Evolutionary conservation across 371 early-diverging fungal species (phyloP).

Genomic region (Fennellomyces sp.): DNA sequence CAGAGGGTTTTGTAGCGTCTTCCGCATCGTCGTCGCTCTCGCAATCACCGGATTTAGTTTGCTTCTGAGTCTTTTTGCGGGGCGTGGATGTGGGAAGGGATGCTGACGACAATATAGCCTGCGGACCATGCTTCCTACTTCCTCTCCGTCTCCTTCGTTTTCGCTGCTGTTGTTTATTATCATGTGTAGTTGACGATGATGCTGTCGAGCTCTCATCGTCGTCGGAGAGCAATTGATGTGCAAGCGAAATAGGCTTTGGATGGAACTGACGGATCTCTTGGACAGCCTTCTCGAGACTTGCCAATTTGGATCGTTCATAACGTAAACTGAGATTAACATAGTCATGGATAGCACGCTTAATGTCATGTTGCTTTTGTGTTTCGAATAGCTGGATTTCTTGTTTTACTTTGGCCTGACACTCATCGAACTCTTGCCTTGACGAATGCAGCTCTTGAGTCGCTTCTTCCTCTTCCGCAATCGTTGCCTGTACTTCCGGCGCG

Average conservation of each 20-base stretch:
- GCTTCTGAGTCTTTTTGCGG: slow-evolving; percentile 8
- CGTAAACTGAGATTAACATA: slow-evolving; percentile 49
- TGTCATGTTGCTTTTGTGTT: slow-evolving; percentile 49
- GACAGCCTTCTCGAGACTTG: slow-evolving; percentile 53
- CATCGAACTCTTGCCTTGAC: slow-evolving; percentile 41
- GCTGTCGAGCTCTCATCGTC: slow-evolving; percentile 14
- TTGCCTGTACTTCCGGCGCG: slow-evolving; percentile 45
- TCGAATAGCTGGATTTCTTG: slow-evolving; percentile 57
- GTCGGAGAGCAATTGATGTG: slow-evolving; percentile 8
- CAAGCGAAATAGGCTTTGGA: slow-evolving; percentile 13
- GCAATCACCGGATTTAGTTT: slow-evolving; percentile 9
- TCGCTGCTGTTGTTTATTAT: slow-evolving; percentile 3
- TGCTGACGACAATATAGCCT: slow-evolving; percentile 40
- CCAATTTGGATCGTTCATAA: slow-evolving; percentile 52
- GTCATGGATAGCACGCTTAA: slow-evolving; percentile 47
- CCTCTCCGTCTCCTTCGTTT: slow-evolving; percentile 26
- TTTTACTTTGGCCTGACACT: slow-evolving; percentile 50
- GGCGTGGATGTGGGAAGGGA: slow-evolving; percentile 44
- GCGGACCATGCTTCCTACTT: slow-evolving; percentile 13
- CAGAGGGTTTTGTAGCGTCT: background rate
- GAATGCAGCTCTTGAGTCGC: slow-evolving; percentile 42
- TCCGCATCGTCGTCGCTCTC: slow-evolving; percentile 11
- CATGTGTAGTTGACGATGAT: slow-evolving; percentile 12
- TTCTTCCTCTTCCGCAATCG: slow-evolving; percentile 51
- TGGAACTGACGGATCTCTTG: slow-evolving; percentile 38